Evolutionary conservation across 2,329 filamentous ascomycete genomes (phyloP).

Genomic region (Trematosphaeria pertusa): DNA sequence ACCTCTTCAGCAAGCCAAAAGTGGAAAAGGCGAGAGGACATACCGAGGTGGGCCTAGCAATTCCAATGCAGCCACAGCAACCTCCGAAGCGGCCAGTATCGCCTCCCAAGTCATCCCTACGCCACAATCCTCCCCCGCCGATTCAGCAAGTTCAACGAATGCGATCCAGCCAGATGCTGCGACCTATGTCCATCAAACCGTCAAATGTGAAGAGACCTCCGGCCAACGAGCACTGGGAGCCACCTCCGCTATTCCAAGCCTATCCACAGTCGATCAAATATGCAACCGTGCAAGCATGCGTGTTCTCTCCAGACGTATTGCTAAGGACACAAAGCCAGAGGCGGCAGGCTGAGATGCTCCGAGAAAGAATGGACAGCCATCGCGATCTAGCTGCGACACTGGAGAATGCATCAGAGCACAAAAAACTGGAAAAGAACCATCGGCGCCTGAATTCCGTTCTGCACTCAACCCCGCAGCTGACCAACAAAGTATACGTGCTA

Average conservation of each 20-base stretch:
- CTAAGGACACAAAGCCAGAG: conserved; percentile 65
- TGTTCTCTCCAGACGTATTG: conserved; percentile 72
- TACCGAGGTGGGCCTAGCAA: conserved; percentile 50
- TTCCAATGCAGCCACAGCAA: conserved; percentile 42
- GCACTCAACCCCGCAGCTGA: conserved; percentile 67
- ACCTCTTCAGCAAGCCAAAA: conserved; percentile 58
- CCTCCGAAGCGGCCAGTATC: conserved; percentile 27
- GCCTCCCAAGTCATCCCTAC: conserved; percentile 37
- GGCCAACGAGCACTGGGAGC: conserved; percentile 45
- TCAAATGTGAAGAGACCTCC: conserved; percentile 14
- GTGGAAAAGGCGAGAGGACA: conserved; percentile 57
- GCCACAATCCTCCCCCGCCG: conserved; percentile 38
- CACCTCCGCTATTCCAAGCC: conserved; percentile 82
- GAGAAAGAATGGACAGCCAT: conserved; percentile 45
- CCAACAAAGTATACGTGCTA: conserved; percentile 75
- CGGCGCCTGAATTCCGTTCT: conserved; percentile 46
- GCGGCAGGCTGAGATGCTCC: conserved; percentile 54
- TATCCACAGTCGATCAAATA: conserved; percentile 85
- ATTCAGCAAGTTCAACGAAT: conserved; percentile 39
- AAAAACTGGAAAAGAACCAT: conserved; percentile 52
- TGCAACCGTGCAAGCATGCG: conserved; percentile 71
- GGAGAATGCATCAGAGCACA: conserved; percentile 36
- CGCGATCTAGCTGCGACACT: conserved; percentile 40
- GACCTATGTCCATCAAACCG: conserved; percentile 38
- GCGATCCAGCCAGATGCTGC: conserved; percentile 41